Evolutionary conservation across 2,329 filamentous ascomycete genomes (phyloP), one percentile per base, ranked within the genome.

Genomic region (Gyromitra esculenta): DNA sequence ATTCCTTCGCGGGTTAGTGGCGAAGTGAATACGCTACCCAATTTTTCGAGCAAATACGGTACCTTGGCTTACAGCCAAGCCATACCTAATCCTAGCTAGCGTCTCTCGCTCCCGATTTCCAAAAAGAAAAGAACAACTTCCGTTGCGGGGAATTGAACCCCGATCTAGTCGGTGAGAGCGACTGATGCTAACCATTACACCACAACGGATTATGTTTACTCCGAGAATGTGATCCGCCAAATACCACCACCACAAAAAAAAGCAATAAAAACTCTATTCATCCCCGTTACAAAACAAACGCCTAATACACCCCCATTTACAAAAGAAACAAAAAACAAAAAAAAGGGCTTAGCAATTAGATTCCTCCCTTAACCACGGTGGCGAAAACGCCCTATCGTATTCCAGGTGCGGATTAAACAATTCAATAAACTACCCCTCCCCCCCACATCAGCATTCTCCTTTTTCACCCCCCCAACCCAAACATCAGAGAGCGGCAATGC

Each of bases 401-500:
- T 76, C 67, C 18, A 80, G 62, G 25, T 67, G 72, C 25, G 80
- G 80, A 45, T 79, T 79, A 66, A 81, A 81, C 21, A 80, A 66
- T 64, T 81, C 80, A 43, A 80, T 81, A 59, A 81, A 81, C 80
- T 80, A 54, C 13, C 5, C 18, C 39, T 48, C 80, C 80, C 54
- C 9, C 5, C 18, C 31, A 43, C 8, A 25, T 68, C 56, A 77
- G 43, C 35, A 25, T 35, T 3, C 18, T n/a, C n/a, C 39, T 18
- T 50, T 50, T 39, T n/a, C 11, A 31, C 0, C 25, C 45, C 52
- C 31, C 9, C 25, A 35, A 41, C n/a, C 62, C 48, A n/a, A 35
- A 13, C 15, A 57, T 45, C 25, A 13, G 67, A 8, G 35, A 56
- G 43, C 11, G 18, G 25, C 25, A 31, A 31, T 31, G 25, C 25